Percentiles rank a stretch among this genome's conserved stretches.
phyloP scores from a whole-genome alignment of 495 filamentous ascomycete species.

The Alectoria sarmentosa region DNA sequence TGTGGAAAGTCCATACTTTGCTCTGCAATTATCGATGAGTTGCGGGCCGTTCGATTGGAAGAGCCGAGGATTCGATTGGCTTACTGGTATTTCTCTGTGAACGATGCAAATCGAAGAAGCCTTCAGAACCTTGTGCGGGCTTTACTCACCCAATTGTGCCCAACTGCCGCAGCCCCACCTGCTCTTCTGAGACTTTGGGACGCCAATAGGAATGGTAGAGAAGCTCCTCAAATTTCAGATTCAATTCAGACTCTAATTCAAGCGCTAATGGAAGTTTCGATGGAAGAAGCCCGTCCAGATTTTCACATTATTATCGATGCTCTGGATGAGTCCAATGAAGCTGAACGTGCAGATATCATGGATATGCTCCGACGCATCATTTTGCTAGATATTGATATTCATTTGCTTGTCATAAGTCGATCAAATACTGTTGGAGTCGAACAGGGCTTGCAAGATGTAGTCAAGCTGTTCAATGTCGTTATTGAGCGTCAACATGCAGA shows the following conservation, averaged over 20 bases:
- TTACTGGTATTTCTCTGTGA: background rate
- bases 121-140: background rate
- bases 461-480: background rate
- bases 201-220: background rate
- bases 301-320: background rate
- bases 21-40: background rate
- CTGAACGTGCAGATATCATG: background rate
- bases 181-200: background rate
- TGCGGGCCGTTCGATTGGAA: background rate
- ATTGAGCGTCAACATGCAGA: background rate
- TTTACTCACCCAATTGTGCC: background rate
- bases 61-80: background rate
- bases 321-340: background rate
- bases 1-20: background rate
- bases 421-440: background rate
- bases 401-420: background rate
- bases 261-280: background rate
- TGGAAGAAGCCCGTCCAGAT: background rate
- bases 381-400: background rate
- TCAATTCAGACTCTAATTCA: background rate
- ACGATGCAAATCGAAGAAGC: background rate
- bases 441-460: background rate
- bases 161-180: background rate
- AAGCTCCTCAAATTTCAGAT: background rate
- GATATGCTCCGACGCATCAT: background rate